Base-by-base conservation (phyloP, 768 basidiomycete species). In the Lentinula edodes region DNA sequence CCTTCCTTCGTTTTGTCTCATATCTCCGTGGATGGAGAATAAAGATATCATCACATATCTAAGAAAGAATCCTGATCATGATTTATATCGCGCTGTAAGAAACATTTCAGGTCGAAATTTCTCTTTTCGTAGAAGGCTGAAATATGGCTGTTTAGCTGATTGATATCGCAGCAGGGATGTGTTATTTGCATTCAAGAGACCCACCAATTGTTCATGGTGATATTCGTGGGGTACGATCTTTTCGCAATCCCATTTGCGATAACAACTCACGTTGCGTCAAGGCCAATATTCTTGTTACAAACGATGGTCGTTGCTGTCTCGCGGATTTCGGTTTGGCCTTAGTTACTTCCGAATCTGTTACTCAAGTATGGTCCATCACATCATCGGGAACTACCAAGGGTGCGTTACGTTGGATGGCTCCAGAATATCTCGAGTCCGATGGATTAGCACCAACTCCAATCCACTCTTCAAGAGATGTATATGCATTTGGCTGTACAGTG, bases 81-180 rank as follows among this genome's bases (percentile, higher is more conserved):
- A 58, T 18, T 18, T 52, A n/a, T 32, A 13, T 28, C 36, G n/a
- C 23, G 51, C 38, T n/a, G 59, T 60, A 12, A 28, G 59, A 50
- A 3, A 20, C 18, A 7, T 23, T 18, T 28, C 56, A 28, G 16
- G 3, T 16, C 39, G 35, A 18, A 28, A 20, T 12, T 13, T 23
- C 16, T 7, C 34, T 32, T 6, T n/a, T 9, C 6, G n/a, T 28
- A 28, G 28, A 28, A 23, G 3, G 4, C 32, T 35, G 13, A 62
- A 12, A 23, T 32, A n/a, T 20, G n/a, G 3, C 50, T 9, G 28
- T n/a, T 6, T 35, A 60, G 59, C 8, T 60, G 5, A 8, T 36
- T 6, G 76, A 77, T 52, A 64, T 75, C 15, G 71, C 69, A 34
- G 62, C 72, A 7, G 76, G 76, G 15, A 50, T 77, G 43, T 6